Evolutionary conservation across 768 basidiomycete species (phyloP).

Genomic region (Exidia glandulosa): DNA sequence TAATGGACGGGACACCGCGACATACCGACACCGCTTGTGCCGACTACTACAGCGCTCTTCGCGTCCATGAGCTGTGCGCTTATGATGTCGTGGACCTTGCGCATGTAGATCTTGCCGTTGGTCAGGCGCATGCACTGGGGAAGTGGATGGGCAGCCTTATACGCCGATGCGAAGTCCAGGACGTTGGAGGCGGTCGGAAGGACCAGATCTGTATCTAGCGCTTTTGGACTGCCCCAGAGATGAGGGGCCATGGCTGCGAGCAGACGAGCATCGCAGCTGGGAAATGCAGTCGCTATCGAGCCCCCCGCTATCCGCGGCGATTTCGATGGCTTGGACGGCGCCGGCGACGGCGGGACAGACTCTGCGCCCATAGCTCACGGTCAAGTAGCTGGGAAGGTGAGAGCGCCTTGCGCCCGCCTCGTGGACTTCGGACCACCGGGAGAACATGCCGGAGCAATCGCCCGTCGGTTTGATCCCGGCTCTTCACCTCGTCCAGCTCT

Average conservation of each 20-base stretch:
- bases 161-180: not conserved
- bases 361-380: not conserved
- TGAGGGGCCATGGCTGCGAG: not conserved
- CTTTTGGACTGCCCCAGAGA: not conserved
- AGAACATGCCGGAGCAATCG: too few species aligned
- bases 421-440: too few species aligned
- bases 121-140: not conserved
- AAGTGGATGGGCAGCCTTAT: not conserved
- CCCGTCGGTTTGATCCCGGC: too few species aligned
- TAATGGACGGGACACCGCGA: not conserved
- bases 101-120: not conserved
- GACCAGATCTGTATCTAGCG: not conserved
- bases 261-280: not conserved
- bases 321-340: not conserved
- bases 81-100: not conserved
- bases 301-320: constrained; percentile 38
- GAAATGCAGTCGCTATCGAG: constrained; percentile 32
- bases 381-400: not conserved
- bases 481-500: too few species aligned
- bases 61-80: not conserved
- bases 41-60: not conserved
- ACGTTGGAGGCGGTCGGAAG: not conserved
- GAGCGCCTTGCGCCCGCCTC: not conserved
- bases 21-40: not conserved
- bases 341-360: not conserved